Conservation (phyloP, 176 grass and related monocot species). For the Oryza longistaminata region DNA sequence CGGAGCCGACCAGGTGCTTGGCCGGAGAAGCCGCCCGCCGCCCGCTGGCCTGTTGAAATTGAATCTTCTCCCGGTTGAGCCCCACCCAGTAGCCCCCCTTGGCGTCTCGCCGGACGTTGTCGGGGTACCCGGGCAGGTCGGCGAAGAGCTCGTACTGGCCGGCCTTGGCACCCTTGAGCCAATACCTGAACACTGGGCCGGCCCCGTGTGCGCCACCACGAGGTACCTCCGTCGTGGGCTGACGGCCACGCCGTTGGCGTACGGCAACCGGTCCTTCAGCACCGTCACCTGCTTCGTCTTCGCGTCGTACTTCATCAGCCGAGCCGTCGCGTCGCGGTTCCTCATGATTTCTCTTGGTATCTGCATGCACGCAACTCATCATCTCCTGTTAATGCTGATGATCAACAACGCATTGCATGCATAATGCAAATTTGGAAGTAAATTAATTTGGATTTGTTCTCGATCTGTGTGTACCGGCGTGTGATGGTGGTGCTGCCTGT, state of each 20-base stretch:
- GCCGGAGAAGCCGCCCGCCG: too few relatives aligned
- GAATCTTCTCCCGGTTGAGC: neutral
- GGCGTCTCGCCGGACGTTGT: neutral
- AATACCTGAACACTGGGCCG: neutral
- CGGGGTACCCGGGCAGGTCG: neutral
- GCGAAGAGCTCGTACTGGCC: neutral
- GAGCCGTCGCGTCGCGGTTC: neutral
- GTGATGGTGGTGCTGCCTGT: neutral
- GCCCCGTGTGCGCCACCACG: neutral
- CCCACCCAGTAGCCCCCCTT: neutral
- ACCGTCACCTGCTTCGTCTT: neutral
- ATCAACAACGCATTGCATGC: too few relatives aligned
- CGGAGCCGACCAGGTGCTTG: too few relatives aligned
- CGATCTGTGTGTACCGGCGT: neutral
- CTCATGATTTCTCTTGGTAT: neutral
- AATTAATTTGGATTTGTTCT: neutral
- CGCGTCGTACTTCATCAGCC: neutral
- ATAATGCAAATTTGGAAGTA: neutral
- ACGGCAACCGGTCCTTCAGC: neutral
- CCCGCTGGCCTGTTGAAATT: too few relatives aligned
- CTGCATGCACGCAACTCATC: neutral
- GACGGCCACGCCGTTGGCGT: neutral
- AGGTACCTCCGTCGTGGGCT: neutral
- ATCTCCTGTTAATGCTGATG: neutral
- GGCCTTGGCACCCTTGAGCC: neutral